A percentile compares a stretch with the other conserved stretches of the same genome.
phyloP scores from a whole-genome alignment of 768 basidiomycete genomes.

The Boletus barrowsii region DNA sequence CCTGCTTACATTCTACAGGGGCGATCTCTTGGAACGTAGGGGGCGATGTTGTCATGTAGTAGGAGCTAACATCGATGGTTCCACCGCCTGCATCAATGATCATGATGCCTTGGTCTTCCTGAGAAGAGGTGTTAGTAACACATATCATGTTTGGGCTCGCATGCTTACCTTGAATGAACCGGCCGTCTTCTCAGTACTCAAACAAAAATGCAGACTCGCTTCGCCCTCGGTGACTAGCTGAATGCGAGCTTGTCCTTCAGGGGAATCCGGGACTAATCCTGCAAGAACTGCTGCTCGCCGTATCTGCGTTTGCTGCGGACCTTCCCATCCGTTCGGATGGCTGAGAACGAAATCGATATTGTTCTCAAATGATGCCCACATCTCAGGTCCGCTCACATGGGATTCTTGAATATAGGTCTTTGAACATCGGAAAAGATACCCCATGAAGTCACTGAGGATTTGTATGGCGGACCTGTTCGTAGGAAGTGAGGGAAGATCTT shows the following conservation, averaged over 20 bases:
- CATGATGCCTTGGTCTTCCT: conserved; percentile 47
- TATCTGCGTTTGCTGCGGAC: conserved; percentile 42
- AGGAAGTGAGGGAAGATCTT: conserved; percentile 43
- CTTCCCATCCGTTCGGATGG: conserved; percentile 50
- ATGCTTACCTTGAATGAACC: conserved; percentile 26
- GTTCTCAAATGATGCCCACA: conserved; percentile 42
- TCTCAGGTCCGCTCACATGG: conserved; percentile 38
- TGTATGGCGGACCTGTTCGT: conserved; percentile 39
- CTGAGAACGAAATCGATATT: conserved; percentile 46
- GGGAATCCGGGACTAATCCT: conserved; percentile 36
- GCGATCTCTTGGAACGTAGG: conserved; percentile 48
- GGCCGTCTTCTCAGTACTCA: conserved; percentile 35
- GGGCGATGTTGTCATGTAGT: conserved; percentile 37
- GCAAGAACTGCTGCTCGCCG: conserved; percentile 43
- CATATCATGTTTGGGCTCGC: background rate
- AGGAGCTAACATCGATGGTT: conserved; percentile 58
- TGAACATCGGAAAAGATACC: conserved; percentile 44
- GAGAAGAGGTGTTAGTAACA: background rate
- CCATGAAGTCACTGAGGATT: conserved; percentile 48
- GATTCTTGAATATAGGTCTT: conserved; percentile 44
- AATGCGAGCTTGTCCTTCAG: conserved; percentile 36
- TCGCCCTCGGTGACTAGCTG: conserved; percentile 53
- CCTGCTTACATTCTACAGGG: conserved; percentile 38
- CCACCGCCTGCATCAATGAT: conserved; percentile 65
- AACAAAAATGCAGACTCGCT: conserved; percentile 48